Evolutionary conservation across 2,329 filamentous ascomycete genomes (phyloP).

Genomic region (Verticillium tricorpus): DNA sequence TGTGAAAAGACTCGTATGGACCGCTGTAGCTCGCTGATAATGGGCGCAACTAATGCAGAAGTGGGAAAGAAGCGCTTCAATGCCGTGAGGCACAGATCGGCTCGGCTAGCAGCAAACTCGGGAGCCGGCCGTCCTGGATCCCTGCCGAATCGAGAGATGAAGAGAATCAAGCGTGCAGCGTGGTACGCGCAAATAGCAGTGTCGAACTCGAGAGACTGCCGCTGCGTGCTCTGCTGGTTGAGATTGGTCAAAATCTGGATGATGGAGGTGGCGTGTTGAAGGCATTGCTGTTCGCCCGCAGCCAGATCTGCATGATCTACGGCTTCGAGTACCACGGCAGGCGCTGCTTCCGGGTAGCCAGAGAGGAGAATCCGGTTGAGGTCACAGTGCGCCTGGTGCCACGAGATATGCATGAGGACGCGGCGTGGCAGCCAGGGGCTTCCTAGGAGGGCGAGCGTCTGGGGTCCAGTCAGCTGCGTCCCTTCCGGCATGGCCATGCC

Average conservation of each 20-base stretch:
- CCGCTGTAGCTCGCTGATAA: slow-evolving; percentile 20
- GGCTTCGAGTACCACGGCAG: slow-evolving; percentile 20
- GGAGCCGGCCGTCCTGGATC: slow-evolving; percentile 9
- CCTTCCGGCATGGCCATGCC: slow-evolving; percentile 13
- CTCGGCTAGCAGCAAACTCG: slow-evolving; percentile 20
- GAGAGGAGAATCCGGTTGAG: slow-evolving; percentile 37
- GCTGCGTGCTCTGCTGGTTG: slow-evolving; percentile 16
- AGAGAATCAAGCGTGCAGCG: slow-evolving; percentile 29
- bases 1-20: slow-evolving; percentile 14
- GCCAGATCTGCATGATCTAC: slow-evolving; percentile 22
- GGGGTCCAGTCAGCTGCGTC: slow-evolving; percentile 8
- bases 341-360: slow-evolving; percentile 34
- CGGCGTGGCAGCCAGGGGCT: slow-evolving; percentile 15
- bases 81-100: slow-evolving; percentile 19
- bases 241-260: slow-evolving; percentile 27
- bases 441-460: slow-evolving; percentile 6
- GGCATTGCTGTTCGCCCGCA: slow-evolving; percentile 25
- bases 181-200: slow-evolving; percentile 39
- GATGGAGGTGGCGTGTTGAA: slow-evolving; percentile 33
- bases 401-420: slow-evolving; percentile 29
- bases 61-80: slow-evolving; percentile 20
- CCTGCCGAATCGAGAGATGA: slow-evolving; percentile 16
- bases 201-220: slow-evolving; percentile 31
- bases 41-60: slow-evolving; percentile 18
- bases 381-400: slow-evolving; percentile 38